These are phyloP conservation scores for Wallacemonas sp. DNA, from an alignment of 208 protist species.

Conservation along the genomic window DNA sequence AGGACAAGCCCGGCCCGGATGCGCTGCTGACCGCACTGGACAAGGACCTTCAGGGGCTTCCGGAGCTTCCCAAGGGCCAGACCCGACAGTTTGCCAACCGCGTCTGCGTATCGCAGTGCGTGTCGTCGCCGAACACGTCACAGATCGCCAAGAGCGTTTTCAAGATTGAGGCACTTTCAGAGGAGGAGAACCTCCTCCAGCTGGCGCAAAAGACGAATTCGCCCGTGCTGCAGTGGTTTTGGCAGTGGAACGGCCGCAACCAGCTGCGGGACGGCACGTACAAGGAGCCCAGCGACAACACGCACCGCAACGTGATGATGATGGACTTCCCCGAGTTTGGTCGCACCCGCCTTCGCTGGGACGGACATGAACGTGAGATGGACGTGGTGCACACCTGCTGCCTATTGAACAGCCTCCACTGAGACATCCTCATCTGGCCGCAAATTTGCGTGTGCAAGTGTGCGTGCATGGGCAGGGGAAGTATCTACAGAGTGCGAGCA, in stretches of 20 bases:
- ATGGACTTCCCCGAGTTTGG: slow-evolving; percentile 40
- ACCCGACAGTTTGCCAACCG: neutral
- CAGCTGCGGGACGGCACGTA: slow-evolving; percentile 22
- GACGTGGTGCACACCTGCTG: slow-evolving; percentile 16
- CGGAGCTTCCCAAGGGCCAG: neutral
- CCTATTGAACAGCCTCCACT: slow-evolving; percentile 5
- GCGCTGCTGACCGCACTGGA: slow-evolving; percentile 29
- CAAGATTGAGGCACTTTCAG: slow-evolving; percentile 17
- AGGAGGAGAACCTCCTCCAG: slow-evolving; percentile 19
- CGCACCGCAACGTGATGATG: slow-evolving; percentile 53
- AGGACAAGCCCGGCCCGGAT: slow-evolving; percentile 24
- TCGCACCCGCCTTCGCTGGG: slow-evolving; percentile 7
- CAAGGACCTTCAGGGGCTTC: slow-evolving; percentile 4
- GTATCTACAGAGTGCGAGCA: no score
- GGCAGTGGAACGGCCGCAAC: slow-evolving; percentile 27
- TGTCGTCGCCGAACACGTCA: slow-evolving; percentile 27
- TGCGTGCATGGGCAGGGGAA: no score
- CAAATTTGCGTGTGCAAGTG: no score
- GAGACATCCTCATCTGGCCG: no score
- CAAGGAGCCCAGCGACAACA: slow-evolving; percentile 13
- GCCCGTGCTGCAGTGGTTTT: slow-evolving; percentile 42
- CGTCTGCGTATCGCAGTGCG: slow-evolving; percentile 52
- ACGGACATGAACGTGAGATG: slow-evolving; percentile 13
- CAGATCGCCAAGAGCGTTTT: slow-evolving; percentile 27
- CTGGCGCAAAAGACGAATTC: slow-evolving; percentile 37